Conservation (phyloP, 805 yeast species). For the Maudiozyma turicensis region DNA sequence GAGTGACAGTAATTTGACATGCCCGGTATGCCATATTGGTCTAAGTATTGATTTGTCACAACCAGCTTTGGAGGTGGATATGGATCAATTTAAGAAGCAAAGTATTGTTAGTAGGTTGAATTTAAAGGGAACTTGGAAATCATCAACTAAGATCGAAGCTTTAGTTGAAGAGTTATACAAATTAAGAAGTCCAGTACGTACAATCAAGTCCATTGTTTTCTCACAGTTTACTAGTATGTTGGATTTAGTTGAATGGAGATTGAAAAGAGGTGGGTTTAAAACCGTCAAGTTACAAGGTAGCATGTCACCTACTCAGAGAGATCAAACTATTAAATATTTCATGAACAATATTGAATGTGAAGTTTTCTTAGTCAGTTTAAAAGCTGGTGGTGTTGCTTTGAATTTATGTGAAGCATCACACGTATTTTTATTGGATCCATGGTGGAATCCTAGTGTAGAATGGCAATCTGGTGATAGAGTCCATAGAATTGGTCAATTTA, state of each 20-base stretch:
- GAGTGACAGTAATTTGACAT: slow-evolving; percentile 46
- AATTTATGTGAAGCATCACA: slow-evolving; percentile 96
- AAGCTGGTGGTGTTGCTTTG: slow-evolving; percentile 98
- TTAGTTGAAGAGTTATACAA: slow-evolving; percentile 85
- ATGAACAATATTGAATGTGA: slow-evolving; percentile 91
- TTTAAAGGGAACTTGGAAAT: slow-evolving; percentile 82
- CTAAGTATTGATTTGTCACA: slow-evolving; percentile 82
- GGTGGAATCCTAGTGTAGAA: slow-evolving; percentile 99
- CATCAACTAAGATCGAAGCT: slow-evolving; percentile 95
- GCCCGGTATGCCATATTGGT: slow-evolving; percentile 96
- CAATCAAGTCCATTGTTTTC: slow-evolving; percentile 92
- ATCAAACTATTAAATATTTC: slow-evolving; percentile 78
- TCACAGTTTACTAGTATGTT: slow-evolving; percentile 96
- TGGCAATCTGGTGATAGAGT: slow-evolving; percentile 99
- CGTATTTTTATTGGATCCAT: slow-evolving; percentile 90
- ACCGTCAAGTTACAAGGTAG: slow-evolving; percentile 93
- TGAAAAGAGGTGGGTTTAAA: slow-evolving; percentile 88
- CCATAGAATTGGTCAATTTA: slow-evolving; percentile 89
- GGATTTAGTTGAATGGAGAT: slow-evolving; percentile 91
- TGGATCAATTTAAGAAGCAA: slow-evolving; percentile 41
- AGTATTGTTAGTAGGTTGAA: slow-evolving; percentile 81
- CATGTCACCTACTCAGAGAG: slow-evolving; percentile 94
- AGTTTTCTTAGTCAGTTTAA: slow-evolving; percentile 85
- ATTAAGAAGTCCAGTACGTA: slow-evolving; percentile 73
- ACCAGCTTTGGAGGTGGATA: slow-evolving; percentile 64